Conservation (phyloP, 2,329 filamentous ascomycete genomes). For the Aspergillus sp. region DNA sequence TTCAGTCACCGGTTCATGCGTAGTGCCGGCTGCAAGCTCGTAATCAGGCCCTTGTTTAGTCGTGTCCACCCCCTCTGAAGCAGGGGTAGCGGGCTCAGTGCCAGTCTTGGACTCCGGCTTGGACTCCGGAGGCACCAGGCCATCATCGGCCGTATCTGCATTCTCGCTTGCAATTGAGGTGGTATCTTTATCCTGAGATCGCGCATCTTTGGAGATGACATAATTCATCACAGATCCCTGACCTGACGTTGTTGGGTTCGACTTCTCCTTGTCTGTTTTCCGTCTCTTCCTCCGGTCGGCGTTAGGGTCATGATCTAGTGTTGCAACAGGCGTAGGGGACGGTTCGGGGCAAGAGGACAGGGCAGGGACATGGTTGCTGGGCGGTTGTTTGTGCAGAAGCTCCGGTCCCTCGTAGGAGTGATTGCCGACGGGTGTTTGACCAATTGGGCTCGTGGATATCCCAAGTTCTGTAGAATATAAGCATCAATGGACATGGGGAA, state of each 20-base stretch:
- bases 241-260: not conserved
- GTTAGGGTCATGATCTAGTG: slow-evolving; percentile 37
- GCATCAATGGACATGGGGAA: slow-evolving; percentile 1
- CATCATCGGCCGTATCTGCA: not conserved
- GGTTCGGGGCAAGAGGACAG: not conserved
- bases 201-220: not conserved
- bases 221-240: not conserved
- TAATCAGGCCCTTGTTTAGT: not conserved
- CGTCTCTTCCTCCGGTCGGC: slow-evolving; percentile 37
- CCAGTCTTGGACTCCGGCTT: too few relatives aligned
- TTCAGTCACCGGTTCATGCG: not conserved
- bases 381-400: not conserved
- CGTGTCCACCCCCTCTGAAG: too few relatives aligned
- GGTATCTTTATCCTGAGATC: not conserved
- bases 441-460: slow-evolving; percentile 3
- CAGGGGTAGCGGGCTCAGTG: too few relatives aligned
- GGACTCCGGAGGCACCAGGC: too few relatives aligned
- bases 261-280: slow-evolving; percentile 28
- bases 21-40: not conserved
- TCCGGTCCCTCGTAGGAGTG: not conserved
- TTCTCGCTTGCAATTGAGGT: too few relatives aligned
- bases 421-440: slow-evolving; percentile 13
- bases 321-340: not conserved
- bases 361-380: not conserved
- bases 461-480: slow-evolving; percentile 24